A percentile compares a stretch with the other conserved stretches of the same genome.
Conservation (phyloP, 1,284 basidiomycete genomes). For the Tremellales sp. region DNA sequence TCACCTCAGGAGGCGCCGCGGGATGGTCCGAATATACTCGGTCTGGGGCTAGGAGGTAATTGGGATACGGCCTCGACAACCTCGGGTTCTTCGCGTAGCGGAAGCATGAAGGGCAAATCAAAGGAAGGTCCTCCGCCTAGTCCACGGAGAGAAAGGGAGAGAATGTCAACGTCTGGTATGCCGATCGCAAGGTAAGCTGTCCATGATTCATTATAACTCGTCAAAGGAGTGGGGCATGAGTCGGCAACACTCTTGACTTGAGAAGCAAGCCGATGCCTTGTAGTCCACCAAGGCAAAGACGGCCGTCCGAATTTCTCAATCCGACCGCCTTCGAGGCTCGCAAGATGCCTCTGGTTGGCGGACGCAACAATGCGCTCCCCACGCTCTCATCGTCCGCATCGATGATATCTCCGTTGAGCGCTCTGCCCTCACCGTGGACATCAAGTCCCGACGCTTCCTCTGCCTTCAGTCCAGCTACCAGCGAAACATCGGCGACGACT, state of each 20-base stretch:
- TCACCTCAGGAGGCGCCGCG: slow-evolving; percentile 16
- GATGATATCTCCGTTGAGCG: slow-evolving; percentile 47
- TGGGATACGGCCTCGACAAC: slow-evolving; percentile 21
- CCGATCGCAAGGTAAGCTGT: slow-evolving; percentile 21
- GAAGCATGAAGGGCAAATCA: slow-evolving; percentile 25
- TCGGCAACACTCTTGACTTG: too few relatives aligned
- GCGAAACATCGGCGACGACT: slow-evolving; percentile 22
- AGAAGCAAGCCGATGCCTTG: neutral
- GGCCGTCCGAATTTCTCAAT: slow-evolving; percentile 41
- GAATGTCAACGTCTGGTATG: slow-evolving; percentile 8
- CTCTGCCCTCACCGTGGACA: slow-evolving; percentile 48
- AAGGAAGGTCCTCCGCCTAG: slow-evolving; percentile 29
- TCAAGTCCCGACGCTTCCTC: slow-evolving; percentile 17
- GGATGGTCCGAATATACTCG: slow-evolving; percentile 26
- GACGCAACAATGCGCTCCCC: slow-evolving; percentile 9
- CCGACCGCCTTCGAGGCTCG: slow-evolving; percentile 28
- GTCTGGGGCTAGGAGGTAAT: slow-evolving; percentile 29
- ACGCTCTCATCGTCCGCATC: slow-evolving; percentile 42
- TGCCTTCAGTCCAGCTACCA: slow-evolving; percentile 26
- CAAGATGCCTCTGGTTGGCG: slow-evolving; percentile 25
- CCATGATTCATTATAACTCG: neutral
- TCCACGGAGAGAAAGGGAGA: slow-evolving; percentile 31
- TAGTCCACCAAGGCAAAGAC: slow-evolving; percentile 33
- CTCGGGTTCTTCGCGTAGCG: slow-evolving; percentile 17
- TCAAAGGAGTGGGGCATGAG: neutral